Conservation (phyloP, 1,139 yeast species). For the Geotrichum fermentans region DNA sequence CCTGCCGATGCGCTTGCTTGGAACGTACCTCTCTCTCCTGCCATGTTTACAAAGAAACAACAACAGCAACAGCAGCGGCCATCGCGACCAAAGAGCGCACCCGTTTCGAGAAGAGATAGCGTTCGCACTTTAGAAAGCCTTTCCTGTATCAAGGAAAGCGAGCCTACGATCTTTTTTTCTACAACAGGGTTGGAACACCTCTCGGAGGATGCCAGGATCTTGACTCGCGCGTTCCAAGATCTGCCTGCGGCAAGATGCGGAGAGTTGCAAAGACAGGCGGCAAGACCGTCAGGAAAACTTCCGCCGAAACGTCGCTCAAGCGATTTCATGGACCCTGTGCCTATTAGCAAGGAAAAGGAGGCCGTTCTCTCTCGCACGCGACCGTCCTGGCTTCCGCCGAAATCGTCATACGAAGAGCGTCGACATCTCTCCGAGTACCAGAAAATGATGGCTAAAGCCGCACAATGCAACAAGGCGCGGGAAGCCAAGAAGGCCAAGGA, state of each 20-base stretch:
- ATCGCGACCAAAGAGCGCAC: constrained; percentile 10
- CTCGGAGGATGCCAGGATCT: constrained; percentile 46
- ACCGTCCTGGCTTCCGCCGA: constrained; percentile 67
- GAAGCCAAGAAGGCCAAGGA: constrained; percentile 31
- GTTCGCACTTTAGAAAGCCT: constrained; percentile 5
- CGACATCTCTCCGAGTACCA: constrained; percentile 57
- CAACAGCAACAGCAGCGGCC: constrained; percentile 4
- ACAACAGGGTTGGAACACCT: constrained; percentile 30
- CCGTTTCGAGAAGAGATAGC: not conserved
- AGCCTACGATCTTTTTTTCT: constrained; percentile 23
- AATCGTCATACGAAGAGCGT: constrained; percentile 48
- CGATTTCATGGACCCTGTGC: constrained; percentile 22
- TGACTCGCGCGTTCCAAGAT: constrained; percentile 42
- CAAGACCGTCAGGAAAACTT: constrained; percentile 3
- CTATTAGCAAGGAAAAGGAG: constrained; percentile 30
- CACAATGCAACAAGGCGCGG: constrained; percentile 26
- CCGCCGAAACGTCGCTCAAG: constrained; percentile 18
- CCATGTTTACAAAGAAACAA: constrained; percentile 39
- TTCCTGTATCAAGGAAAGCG: constrained; percentile 27
- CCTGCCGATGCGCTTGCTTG: constrained; percentile 51
- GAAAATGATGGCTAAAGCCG: constrained; percentile 46
- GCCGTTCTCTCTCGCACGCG: constrained; percentile 48
- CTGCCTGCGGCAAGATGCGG: constrained; percentile 23
- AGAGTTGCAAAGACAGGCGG: constrained; percentile 1
- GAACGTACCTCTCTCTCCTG: constrained; percentile 62